These are phyloP conservation scores for Aspergillus coremiiformis DNA, from an alignment of 495 filamentous ascomycete species.

Conservation along the genomic window DNA sequence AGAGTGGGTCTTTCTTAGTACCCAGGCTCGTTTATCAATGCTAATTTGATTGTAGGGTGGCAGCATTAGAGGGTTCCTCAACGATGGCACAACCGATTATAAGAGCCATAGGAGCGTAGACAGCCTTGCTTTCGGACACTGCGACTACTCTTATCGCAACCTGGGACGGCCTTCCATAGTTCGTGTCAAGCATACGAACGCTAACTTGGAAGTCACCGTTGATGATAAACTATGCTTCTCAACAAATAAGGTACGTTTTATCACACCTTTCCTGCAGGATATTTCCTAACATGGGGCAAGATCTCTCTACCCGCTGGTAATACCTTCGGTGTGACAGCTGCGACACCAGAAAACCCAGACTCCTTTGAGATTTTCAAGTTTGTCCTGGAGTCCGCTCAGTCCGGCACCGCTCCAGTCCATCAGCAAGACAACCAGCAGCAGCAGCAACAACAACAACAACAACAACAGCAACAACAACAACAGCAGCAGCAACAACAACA, in stretches of 20 bases:
- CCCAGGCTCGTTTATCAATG: neutral
- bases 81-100: conserved; percentile 81
- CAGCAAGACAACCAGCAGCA: conserved; percentile 31
- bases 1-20: conserved; percentile 33
- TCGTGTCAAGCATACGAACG: conserved; percentile 58
- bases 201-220: conserved; percentile 64
- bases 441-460: neutral
- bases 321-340: conserved; percentile 79
- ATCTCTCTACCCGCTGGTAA: conserved; percentile 73
- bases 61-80: conserved; percentile 83
- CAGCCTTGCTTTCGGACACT: conserved; percentile 86
- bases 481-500: conserved; percentile 24
- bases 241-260: too few relatives aligned
- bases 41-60: conserved; percentile 48
- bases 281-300: too few relatives aligned
- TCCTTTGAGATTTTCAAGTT: conserved; percentile 93
- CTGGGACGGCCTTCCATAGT: conserved; percentile 73
- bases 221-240: conserved; percentile 82
- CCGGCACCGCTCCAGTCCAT: conserved; percentile 19
- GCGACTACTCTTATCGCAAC: conserved; percentile 86
- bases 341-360: conserved; percentile 83
- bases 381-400: conserved; percentile 47
- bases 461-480: conserved; percentile 8
- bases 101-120: conserved; percentile 72
- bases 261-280: too few relatives aligned